These are phyloP conservation scores for Boechera retrofracta DNA, from an alignment of 345 rosid species.

Conservation along the genomic window DNA sequence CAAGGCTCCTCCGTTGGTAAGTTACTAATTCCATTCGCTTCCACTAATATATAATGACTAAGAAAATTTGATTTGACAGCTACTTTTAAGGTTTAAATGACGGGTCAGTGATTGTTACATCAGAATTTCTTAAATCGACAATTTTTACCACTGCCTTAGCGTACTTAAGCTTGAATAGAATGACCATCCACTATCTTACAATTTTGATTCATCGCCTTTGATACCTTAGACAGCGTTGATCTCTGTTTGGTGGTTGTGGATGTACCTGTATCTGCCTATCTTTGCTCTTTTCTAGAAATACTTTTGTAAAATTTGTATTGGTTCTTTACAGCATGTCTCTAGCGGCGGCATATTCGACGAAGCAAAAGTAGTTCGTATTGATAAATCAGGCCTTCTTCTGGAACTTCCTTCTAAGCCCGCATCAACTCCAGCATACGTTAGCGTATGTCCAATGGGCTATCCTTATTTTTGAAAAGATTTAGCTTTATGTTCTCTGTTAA, in stretches of 20 bases:
- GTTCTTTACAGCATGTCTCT: conserved; percentile 65
- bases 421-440: conserved; percentile 77
- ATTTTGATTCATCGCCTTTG: conserved; percentile 16
- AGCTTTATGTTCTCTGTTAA: conserved; percentile 31
- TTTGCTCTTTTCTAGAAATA: background rate
- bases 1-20: conserved; percentile 79
- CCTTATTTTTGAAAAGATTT: conserved; percentile 13
- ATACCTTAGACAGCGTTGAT: conserved; percentile 25
- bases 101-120: background rate
- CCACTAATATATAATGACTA: conserved; percentile 2
- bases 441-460: conserved; percentile 57
- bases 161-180: conserved; percentile 14
- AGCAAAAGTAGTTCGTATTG: conserved; percentile 87
- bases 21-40: conserved; percentile 39
- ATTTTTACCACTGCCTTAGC: conserved; percentile 4
- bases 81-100: conserved; percentile 7
- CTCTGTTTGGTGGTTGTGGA: conserved; percentile 21
- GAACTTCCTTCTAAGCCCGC: conserved; percentile 76
- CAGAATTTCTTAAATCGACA: conserved; percentile 1
- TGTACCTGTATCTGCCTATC: conserved; percentile 9
- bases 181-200: conserved; percentile 12
- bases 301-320: conserved; percentile 26
- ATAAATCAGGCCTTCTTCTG: conserved; percentile 83
- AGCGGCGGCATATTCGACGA: conserved; percentile 80
- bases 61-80: conserved; percentile 19